Percentiles rank a stretch among this genome's conserved stretches.
Evolutionary conservation across 2,329 filamentous ascomycete genomes (phyloP).

Genomic region (Fusarium algeriense): DNA sequence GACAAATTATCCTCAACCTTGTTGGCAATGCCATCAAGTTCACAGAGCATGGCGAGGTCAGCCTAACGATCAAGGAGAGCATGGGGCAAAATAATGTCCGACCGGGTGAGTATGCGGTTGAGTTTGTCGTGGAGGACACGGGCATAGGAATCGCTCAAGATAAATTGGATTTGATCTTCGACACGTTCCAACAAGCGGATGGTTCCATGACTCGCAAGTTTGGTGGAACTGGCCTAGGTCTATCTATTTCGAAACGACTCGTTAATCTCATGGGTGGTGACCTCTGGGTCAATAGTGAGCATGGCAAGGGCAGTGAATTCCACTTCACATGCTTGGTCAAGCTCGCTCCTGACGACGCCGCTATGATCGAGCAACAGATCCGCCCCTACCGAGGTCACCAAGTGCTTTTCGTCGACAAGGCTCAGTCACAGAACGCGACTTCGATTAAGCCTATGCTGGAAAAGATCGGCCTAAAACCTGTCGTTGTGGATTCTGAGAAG

Average conservation of each 20-base stretch:
- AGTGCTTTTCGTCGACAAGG: constrained; percentile 94
- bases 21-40: constrained; percentile 99
- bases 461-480: constrained; percentile 81
- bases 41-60: constrained; percentile 95
- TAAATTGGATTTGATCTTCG: constrained; percentile 97
- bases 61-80: constrained; percentile 84
- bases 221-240: constrained; percentile 90
- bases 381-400: constrained; percentile 92
- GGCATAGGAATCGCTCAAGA: constrained; percentile 96
- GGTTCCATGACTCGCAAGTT: constrained; percentile 97
- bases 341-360: constrained; percentile 82
- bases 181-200: constrained; percentile 98
- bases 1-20: constrained; percentile 96
- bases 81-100: constrained; percentile 73
- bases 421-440: constrained; percentile 80
- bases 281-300: constrained; percentile 94
- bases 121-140: constrained; percentile 95
- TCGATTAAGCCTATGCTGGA: constrained; percentile 83
- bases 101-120: constrained; percentile 87
- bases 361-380: constrained; percentile 83
- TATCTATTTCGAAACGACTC: constrained; percentile 94
- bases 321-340: constrained; percentile 96
- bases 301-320: constrained; percentile 92
- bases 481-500: constrained; percentile 85
- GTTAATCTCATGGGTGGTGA: constrained; percentile 97